Evolutionary conservation across 371 early-diverging fungal genomes (phyloP), one percentile per base, ranked within the genome.

Genomic region (Circinella umbellata): DNA sequence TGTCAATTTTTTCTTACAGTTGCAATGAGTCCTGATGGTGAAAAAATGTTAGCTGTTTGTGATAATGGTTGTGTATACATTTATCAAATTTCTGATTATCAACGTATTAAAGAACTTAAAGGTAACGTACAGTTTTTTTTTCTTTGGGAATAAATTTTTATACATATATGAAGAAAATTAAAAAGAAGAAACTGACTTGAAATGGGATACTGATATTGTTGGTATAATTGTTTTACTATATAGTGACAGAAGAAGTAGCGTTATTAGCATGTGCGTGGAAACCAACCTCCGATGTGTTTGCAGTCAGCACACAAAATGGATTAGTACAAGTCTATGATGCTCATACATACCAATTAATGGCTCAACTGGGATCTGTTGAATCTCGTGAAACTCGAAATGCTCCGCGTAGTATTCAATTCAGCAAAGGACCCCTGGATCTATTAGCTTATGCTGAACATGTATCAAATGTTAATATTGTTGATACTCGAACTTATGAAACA

Each of bases 251-350:
- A 59, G 64, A 35, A 51, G 72, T 73, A 2, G 59, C 55, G 4
- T 11, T 42, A 42, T 62, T 73, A 46, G 61, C 68, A n/a, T 92
- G 91, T 65, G 84, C 94, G 4, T 94, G 93, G 93, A 93, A 92
- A 71, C 86, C 86, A 59, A 69, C 86, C 15, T 85, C 87, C 3
- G 87, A 86, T 55, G 81, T 84, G 62, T 89, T 94, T 77, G 92
- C 94, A 4, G 92, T 92, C 4, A 90, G 90, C 20, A 88, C 89
- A 63, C 93, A 92, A 74, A 92, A 94, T 75, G 93, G 93, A n/a
- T 82, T 77, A 69, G 90, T 92, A 8, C 82, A 83, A 69, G 88
- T 92, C 7, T 94, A 89, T 85, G 93, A 94, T 73, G 85, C 88
- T 42, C 73, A 85, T 76, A 57, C 46, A 39, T 47, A 75, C 14